Evolutionary conservation across 495 filamentous ascomycete genomes (phyloP), one percentile per base, ranked within the genome.

Genomic region (Sabuloglossum arenarium): DNA sequence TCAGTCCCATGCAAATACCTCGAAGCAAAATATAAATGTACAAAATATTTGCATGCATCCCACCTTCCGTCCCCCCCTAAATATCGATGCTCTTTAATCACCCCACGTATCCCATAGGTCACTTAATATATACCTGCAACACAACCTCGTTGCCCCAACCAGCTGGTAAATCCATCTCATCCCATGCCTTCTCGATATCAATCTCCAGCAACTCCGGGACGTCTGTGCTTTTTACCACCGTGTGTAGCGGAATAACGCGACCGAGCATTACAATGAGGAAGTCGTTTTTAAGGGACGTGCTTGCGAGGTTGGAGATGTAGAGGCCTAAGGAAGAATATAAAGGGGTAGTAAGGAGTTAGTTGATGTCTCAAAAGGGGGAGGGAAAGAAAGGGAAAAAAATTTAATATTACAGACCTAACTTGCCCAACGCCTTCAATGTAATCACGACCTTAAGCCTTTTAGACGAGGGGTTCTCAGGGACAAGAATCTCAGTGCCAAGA

Each of bases 111-210:
- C 11, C 4, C 4, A 32, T 32, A n/a, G n/a, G n/a, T 55, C n/a
- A 67, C 4, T 58, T 59, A 54, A 71, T 61, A 50, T 79, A 82
- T 10, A 94, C 67, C 66, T 84, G 80, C 21, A 95, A 72, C 39
- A 75, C 71, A 30, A 87, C 77, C 64, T 96, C 88, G 61, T 94
- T 94, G 50, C 79, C 83, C 85, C 86, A 94, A 19, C 85, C 81
- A 39, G 77, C 72, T 58, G 79, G 64, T 39, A 91, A 66, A 0
- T 74, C 77, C 73, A 89, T 73, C 59, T 81, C 77, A 27, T 77
- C 79, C 87, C 88, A 97, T 2, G 91, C 91, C 31, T 65, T 68
- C 56, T 80, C 76, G 8, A 88, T 63, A 71, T 97, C 85, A 28
- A 97, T 74, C 42, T 83, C 79, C 28, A 98, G 66, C 8, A 98